phyloP scores from a whole-genome alignment of 1,284 basidiomycete species.

The Spongispora temasekensis region DNA sequence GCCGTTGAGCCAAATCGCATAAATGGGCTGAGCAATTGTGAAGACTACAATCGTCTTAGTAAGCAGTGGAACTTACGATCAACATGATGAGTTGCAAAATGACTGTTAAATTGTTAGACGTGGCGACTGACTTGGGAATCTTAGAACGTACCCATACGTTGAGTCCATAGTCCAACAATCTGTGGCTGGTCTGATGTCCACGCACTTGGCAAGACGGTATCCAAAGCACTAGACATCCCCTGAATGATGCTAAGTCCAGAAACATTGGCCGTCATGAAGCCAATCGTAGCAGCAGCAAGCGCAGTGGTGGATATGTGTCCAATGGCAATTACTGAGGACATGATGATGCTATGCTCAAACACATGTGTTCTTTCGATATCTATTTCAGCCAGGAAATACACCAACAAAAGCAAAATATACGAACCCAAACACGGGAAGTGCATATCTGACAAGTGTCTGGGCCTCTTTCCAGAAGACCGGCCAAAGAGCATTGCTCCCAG shows the following conservation, averaged over 20 bases:
- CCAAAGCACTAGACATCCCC: conserved; percentile 83
- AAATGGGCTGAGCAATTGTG: conserved; percentile 54
- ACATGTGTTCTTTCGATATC: conserved; percentile 59
- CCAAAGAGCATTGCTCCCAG: neutral
- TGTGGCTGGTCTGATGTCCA: conserved; percentile 86
- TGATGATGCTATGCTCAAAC: conserved; percentile 72
- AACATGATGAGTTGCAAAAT: conserved; percentile 65
- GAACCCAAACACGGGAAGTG: conserved; percentile 68
- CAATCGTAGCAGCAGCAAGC: conserved; percentile 83
- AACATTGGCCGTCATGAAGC: conserved; percentile 85
- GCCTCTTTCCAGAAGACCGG: conserved; percentile 57
- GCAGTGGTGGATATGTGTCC: conserved; percentile 84
- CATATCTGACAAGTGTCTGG: conserved; percentile 59
- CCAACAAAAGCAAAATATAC: conserved; percentile 23
- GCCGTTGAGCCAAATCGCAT: conserved; percentile 78
- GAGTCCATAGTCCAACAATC: conserved; percentile 88
- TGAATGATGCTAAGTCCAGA: conserved; percentile 77
- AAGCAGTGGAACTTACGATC: conserved; percentile 46
- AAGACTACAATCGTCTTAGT: neutral
- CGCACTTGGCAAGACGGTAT: conserved; percentile 88
- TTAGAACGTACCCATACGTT: conserved; percentile 71
- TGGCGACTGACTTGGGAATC: neutral
- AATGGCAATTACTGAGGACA: conserved; percentile 78
- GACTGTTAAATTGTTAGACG: conserved; percentile 40
- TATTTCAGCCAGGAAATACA: neutral